A percentile compares a stretch with the other conserved stretches of the same genome.
These are phyloP conservation scores for Grigorovia yakushimaensis DNA, from an alignment of 805 yeast genomes.

Conservation along the genomic window DNA sequence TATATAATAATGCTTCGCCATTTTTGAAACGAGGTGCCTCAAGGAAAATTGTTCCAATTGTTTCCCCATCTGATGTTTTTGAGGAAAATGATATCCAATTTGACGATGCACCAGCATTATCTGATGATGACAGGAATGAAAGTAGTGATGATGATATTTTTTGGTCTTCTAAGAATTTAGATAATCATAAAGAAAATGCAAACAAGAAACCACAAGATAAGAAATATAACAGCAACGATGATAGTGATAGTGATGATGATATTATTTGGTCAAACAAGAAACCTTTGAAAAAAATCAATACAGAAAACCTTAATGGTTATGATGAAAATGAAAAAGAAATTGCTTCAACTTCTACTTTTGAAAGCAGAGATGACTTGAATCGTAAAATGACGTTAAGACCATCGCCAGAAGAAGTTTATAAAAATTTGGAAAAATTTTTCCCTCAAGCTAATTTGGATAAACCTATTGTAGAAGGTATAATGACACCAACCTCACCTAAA, in stretches of 20 bases:
- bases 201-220: slow-evolving; percentile 3
- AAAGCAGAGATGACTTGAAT: slow-evolving; percentile 1
- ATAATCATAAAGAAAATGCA: not conserved
- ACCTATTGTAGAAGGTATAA: slow-evolving; percentile 69
- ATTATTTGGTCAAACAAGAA: not conserved
- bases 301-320: not conserved
- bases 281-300: not conserved
- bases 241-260: not conserved
- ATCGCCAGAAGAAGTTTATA: slow-evolving; percentile 86
- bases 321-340: not conserved
- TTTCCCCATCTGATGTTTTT: slow-evolving; percentile 42
- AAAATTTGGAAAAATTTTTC: slow-evolving; percentile 83
- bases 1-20: slow-evolving; percentile 19
- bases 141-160: slow-evolving; percentile 23
- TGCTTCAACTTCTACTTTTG: not conserved
- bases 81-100: slow-evolving; percentile 65
- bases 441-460: slow-evolving; percentile 88
- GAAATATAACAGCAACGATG: not conserved
- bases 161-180: slow-evolving; percentile 12
- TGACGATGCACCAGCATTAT: slow-evolving; percentile 57
- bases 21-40: slow-evolving; percentile 23
- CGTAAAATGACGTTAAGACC: slow-evolving; percentile 74
- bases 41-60: slow-evolving; percentile 28
- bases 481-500: slow-evolving; percentile 49
- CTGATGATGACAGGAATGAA: slow-evolving; percentile 33